Conservation (phyloP, 257 asterid genomes). For the Petrea volubilis region DNA sequence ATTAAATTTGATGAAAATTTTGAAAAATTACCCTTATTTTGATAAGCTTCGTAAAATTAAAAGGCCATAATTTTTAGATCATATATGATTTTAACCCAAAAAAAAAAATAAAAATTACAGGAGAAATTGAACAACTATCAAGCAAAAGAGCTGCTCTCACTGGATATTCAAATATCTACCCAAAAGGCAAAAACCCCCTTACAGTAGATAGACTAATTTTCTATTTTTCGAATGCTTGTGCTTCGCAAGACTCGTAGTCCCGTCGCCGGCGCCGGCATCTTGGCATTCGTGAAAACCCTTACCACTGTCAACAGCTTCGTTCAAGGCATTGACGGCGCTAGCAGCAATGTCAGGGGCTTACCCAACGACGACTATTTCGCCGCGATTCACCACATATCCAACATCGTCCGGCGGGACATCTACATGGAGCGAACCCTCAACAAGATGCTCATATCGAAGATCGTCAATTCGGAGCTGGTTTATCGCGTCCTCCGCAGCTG, state of each 20-base stretch:
- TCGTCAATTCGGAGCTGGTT: slow-evolving; percentile 85
- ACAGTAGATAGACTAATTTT: too few relatives aligned
- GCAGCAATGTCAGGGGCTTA: slow-evolving; percentile 36
- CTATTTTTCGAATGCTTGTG: slow-evolving; percentile 23
- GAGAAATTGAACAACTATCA: too few relatives aligned
- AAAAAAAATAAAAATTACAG: too few relatives aligned
- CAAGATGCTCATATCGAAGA: slow-evolving; percentile 69
- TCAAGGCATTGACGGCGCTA: slow-evolving; percentile 27
- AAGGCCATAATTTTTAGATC: too few relatives aligned
- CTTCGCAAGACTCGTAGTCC: slow-evolving; percentile 28
- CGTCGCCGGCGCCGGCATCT: slow-evolving; percentile 18
- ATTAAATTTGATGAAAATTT: too few relatives aligned
- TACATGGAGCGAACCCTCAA: slow-evolving; percentile 93
- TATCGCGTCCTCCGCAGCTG: slow-evolving; percentile 83
- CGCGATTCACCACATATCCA: slow-evolving; percentile 87
- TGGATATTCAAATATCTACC: too few relatives aligned
- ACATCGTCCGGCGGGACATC: slow-evolving; percentile 88
- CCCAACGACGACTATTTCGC: slow-evolving; percentile 87
- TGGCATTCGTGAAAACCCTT: slow-evolving; percentile 29
- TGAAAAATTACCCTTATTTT: too few relatives aligned
- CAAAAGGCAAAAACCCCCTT: too few relatives aligned
- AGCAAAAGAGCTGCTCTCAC: too few relatives aligned
- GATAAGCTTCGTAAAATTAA: too few relatives aligned
- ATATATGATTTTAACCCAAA: too few relatives aligned
- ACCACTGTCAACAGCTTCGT: slow-evolving; percentile 28